Percentiles rank a stretch among this genome's conserved stretches.
phyloP scores from a whole-genome alignment of 1,284 basidiomycete species.

The Meira nashicola region DNA sequence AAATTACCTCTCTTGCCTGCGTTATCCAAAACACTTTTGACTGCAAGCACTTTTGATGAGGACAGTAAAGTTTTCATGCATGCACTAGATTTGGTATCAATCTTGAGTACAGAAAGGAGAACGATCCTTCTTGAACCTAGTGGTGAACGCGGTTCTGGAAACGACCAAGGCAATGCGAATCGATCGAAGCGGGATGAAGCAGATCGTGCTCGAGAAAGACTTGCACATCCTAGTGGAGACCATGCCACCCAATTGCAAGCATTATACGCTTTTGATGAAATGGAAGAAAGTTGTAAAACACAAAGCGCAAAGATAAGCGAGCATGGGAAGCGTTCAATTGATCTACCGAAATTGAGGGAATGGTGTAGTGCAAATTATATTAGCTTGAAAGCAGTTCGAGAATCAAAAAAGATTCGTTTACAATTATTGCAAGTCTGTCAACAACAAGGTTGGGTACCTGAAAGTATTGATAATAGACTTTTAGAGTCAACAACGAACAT shows the following conservation, averaged over 20 bases:
- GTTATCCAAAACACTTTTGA: conserved; percentile 40
- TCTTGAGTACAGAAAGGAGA: conserved; percentile 38
- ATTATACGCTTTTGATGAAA: conserved; percentile 46
- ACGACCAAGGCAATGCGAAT: conserved; percentile 13
- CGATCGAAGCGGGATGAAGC: conserved; percentile 39
- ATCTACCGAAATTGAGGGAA: conserved; percentile 50
- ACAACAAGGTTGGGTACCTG: neutral
- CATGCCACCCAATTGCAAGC: conserved; percentile 46
- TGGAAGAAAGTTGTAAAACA: conserved; percentile 15
- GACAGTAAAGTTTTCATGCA: conserved; percentile 20
- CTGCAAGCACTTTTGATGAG: conserved; percentile 30
- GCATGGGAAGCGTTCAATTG: conserved; percentile 9
- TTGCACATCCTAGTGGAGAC: conserved; percentile 40
- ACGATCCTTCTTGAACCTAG: conserved; percentile 32
- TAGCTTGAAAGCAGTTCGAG: conserved; percentile 37
- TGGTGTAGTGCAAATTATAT: conserved; percentile 48
- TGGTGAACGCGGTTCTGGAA: neutral
- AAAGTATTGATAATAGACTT: neutral
- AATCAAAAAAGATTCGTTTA: conserved; percentile 38
- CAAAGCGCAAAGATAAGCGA: neutral
- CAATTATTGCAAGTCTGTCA: conserved; percentile 40
- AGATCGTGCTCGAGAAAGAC: conserved; percentile 52
- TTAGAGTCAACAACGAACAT: neutral
- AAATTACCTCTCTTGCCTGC: conserved; percentile 42
- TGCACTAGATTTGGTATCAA: conserved; percentile 46